Evolutionary conservation across 2,329 filamentous ascomycete species (phyloP).

Genomic region (Anisogramma anomala): DNA sequence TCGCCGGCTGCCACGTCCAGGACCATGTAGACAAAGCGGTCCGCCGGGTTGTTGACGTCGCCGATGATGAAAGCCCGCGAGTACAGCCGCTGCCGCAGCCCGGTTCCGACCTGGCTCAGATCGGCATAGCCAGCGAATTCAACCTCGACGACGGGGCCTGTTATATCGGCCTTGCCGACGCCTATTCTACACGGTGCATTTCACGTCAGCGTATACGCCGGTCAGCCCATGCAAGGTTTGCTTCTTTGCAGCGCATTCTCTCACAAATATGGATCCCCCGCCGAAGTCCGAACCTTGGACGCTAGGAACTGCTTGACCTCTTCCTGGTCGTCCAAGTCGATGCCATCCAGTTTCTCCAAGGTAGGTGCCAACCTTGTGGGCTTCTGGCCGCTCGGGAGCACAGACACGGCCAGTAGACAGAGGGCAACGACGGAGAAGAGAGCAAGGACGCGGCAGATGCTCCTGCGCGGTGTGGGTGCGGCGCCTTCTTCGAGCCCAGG

Average conservation of each 20-base stretch:
- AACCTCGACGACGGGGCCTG: conserved; percentile 74
- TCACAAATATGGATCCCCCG: conserved; percentile 13
- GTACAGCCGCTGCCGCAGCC: conserved; percentile 77
- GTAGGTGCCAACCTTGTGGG: not conserved
- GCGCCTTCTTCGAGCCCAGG: not conserved
- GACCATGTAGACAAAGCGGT: conserved; percentile 78
- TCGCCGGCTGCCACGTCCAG: conserved; percentile 82
- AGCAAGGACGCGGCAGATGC: conserved; percentile 5
- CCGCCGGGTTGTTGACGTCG: conserved; percentile 48
- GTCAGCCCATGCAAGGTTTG: no score
- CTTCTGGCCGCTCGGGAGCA: conserved; percentile 7
- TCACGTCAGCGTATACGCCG: not conserved
- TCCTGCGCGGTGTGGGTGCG: conserved; percentile 10
- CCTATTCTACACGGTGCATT: conserved; percentile 26
- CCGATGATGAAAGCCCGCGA: conserved; percentile 83
- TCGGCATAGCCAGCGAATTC: conserved; percentile 90
- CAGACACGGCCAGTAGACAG: conserved; percentile 10
- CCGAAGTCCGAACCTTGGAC: conserved; percentile 10
- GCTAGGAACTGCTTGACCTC: conserved; percentile 10
- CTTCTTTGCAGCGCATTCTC: no score
- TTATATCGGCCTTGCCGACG: conserved; percentile 48
- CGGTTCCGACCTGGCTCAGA: conserved; percentile 67
- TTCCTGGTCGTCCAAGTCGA: conserved; percentile 10
- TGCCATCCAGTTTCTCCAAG: conserved; percentile 4
- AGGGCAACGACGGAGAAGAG: conserved; percentile 9